Percentiles rank a stretch among this genome's conserved stretches.
Conservation (phyloP, 129 eudicot genomes). For the Smallanthus sonchifolius region DNA sequence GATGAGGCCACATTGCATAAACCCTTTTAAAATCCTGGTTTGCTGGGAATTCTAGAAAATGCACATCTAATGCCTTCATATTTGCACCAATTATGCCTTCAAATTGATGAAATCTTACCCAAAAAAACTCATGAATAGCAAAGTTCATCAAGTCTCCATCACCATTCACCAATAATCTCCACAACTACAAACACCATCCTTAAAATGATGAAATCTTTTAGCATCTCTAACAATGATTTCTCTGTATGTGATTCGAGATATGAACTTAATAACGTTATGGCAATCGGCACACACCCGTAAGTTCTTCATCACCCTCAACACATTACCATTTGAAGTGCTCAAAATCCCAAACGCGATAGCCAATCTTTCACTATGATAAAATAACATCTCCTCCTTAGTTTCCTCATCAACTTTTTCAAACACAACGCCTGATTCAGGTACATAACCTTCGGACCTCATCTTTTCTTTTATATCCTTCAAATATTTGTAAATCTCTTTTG, state of each 20-base stretch:
- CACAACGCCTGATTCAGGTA: slow-evolving; percentile 43
- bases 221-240: slow-evolving; percentile 55
- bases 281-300: slow-evolving; percentile 64
- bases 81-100: background rate
- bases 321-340: slow-evolving; percentile 24
- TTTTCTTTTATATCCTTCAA: slow-evolving; percentile 33
- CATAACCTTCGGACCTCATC: slow-evolving; percentile 41
- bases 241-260: slow-evolving; percentile 28
- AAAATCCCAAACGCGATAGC: slow-evolving; percentile 58
- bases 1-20: background rate
- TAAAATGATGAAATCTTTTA: slow-evolving; percentile 49
- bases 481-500: slow-evolving; percentile 24
- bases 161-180: slow-evolving; percentile 47
- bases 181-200: slow-evolving; percentile 52
- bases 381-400: slow-evolving; percentile 49
- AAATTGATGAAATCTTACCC: background rate
- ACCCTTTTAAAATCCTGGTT: background rate
- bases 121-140: background rate
- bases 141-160: slow-evolving; percentile 7
- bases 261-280: slow-evolving; percentile 51
- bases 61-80: background rate
- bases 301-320: slow-evolving; percentile 53
- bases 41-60: background rate
- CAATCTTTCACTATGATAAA: slow-evolving; percentile 53
- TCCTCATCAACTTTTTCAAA: slow-evolving; percentile 48